Evolutionary conservation across 2,329 filamentous ascomycete species (phyloP).

Genomic region (Massarina eburnea): DNA sequence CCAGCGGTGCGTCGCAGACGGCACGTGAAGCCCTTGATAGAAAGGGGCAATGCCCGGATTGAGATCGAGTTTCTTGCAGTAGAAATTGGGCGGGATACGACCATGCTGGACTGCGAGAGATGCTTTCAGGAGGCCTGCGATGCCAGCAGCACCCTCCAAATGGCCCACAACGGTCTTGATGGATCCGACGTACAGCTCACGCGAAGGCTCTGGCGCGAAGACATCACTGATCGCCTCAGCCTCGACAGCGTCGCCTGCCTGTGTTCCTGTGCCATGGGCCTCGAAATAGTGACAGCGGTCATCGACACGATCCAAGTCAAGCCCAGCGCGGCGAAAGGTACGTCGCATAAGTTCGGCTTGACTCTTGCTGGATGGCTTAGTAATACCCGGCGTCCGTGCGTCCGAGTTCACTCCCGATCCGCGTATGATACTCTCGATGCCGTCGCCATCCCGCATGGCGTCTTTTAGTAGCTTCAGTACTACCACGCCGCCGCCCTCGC

Average conservation of each 20-base stretch:
- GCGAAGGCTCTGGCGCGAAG: constrained; percentile 3
- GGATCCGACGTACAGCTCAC: constrained; percentile 14
- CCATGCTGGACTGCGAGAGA: constrained; percentile 43
- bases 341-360: constrained; percentile 35
- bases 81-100: constrained; percentile 32
- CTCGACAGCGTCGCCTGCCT: constrained; percentile 47
- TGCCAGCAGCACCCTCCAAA: constrained; percentile 37
- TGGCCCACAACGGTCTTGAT: constrained; percentile 40
- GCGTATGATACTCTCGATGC: constrained; percentile 21
- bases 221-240: constrained; percentile 14
- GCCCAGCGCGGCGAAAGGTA: constrained; percentile 1
- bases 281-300: constrained; percentile 8
- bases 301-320: constrained; percentile 2
- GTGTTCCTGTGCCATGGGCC: constrained; percentile 48
- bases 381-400: constrained; percentile 27
- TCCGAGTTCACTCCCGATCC: constrained; percentile 14
- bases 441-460: constrained; percentile 21
- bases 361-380: constrained; percentile 33
- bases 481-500: constrained; percentile 22
- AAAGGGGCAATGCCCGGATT: constrained; percentile 19
- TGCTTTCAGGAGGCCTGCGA: constrained; percentile 40
- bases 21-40: constrained; percentile 13
- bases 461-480: constrained; percentile 20
- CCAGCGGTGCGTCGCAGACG: constrained; percentile 5
- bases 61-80: constrained; percentile 8